These are phyloP conservation scores for Calocera viscosa DNA, from an alignment of 768 basidiomycete genomes.

Conservation along the genomic window DNA sequence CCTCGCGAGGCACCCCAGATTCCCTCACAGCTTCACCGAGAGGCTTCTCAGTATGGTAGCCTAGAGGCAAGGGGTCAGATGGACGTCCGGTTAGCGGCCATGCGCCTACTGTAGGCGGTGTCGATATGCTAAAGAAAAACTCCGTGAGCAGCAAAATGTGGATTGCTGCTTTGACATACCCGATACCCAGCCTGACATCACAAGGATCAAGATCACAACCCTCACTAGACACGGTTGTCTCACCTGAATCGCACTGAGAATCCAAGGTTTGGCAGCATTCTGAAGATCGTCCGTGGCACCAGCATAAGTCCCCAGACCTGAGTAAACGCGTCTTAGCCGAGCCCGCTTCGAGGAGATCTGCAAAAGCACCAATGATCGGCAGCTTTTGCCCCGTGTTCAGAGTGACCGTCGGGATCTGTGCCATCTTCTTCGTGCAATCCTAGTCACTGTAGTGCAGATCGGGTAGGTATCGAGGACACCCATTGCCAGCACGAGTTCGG, in stretches of 20 bases:
- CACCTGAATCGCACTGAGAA: background rate
- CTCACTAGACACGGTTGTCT: background rate
- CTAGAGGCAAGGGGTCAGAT: background rate
- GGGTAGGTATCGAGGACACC: background rate
- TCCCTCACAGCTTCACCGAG: slow-evolving; percentile 70
- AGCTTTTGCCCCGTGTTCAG: background rate
- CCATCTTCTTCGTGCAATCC: background rate
- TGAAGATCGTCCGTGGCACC: background rate
- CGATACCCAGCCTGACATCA: background rate
- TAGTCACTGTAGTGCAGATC: background rate
- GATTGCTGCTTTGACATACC: background rate
- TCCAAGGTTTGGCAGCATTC: background rate
- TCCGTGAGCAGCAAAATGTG: background rate
- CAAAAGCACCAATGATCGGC: background rate
- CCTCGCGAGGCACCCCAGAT: slow-evolving; percentile 34
- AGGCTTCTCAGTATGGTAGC: slow-evolving; percentile 36
- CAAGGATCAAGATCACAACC: background rate
- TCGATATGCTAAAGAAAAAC: background rate
- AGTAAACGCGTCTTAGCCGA: background rate
- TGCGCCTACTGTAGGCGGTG: background rate
- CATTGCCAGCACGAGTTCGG: background rate
- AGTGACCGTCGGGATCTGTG: background rate
- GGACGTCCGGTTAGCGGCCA: background rate
- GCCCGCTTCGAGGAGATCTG: background rate
- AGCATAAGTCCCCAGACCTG: background rate